Evolutionary conservation across 768 basidiomycete genomes (phyloP).

Genomic region (Kwoniella newhampshirensis): DNA sequence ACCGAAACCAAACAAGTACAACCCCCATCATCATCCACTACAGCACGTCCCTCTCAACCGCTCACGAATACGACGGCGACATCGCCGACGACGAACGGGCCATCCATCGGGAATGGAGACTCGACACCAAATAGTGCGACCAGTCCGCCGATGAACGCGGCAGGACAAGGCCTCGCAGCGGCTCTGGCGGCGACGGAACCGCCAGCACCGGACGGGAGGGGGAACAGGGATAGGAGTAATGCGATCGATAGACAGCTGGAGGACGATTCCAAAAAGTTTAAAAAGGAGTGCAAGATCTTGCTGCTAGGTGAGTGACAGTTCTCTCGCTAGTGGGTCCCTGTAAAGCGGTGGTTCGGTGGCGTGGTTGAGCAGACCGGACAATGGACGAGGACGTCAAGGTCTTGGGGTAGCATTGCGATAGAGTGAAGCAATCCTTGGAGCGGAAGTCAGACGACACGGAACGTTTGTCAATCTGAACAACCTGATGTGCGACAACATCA

Average conservation of each 20-base stretch:
- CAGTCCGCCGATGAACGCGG: not conserved
- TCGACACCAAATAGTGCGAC: constrained; percentile 12
- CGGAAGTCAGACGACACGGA: too few species aligned
- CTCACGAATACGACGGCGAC: constrained; percentile 7
- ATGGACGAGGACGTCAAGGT: too few species aligned
- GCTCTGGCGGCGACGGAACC: constrained; percentile 32
- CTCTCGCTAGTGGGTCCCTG: not conserved
- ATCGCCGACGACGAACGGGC: constrained; percentile 6
- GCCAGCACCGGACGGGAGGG: constrained; percentile 26
- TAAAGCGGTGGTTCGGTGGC: constrained; percentile 13
- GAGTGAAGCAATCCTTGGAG: too few species aligned
- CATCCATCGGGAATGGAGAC: constrained; percentile 11
- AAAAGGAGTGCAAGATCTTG: constrained; percentile 88
- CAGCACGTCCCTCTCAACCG: constrained; percentile 11
- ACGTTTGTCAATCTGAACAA: too few species aligned
- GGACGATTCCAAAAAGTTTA: constrained; percentile 76
- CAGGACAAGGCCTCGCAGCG: constrained; percentile 34
- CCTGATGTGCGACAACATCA: too few species aligned
- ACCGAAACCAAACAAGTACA: constrained; percentile 19
- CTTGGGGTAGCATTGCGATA: too few species aligned
- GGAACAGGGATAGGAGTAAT: constrained; percentile 49
- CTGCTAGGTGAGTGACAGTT: constrained; percentile 67
- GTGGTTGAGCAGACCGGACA: too few species aligned
- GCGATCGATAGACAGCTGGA: constrained; percentile 78
- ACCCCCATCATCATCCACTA: constrained; percentile 7